Percentiles rank a stretch among this genome's conserved stretches.
These are phyloP conservation scores for Wickerhamomyces silvicola DNA, from an alignment of 805 yeast species.

Conservation along the genomic window DNA sequence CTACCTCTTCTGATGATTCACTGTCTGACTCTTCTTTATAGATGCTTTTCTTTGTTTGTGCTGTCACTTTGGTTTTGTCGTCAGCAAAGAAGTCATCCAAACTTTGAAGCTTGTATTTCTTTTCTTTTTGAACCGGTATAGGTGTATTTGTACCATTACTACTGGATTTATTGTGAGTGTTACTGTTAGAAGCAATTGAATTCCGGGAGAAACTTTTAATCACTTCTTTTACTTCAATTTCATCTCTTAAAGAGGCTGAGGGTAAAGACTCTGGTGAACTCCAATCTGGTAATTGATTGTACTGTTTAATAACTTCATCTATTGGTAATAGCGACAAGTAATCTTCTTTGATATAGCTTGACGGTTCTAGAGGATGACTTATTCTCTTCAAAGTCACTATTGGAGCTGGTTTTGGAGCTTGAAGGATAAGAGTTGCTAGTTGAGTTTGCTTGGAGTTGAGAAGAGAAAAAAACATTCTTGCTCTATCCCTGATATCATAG, in stretches of 20 bases:
- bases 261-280: constrained; percentile 27
- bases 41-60: constrained; percentile 10
- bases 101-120: constrained; percentile 59
- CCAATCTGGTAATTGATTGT: constrained; percentile 39
- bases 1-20: no score
- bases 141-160: constrained; percentile 4
- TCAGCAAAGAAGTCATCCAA: constrained; percentile 80
- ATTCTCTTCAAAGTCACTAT: constrained; percentile 18
- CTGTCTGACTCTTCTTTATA: constrained; percentile 12
- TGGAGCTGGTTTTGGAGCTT: constrained; percentile 72
- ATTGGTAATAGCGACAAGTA: constrained; percentile 15
- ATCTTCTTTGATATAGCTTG: no score
- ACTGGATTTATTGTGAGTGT: no score
- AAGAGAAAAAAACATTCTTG: constrained; percentile 64
- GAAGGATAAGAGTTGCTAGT: constrained; percentile 62
- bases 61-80: constrained; percentile 23
- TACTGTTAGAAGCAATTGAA: constrained; percentile 20
- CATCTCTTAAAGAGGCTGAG: constrained; percentile 30
- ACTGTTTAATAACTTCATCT: constrained; percentile 18
- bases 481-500: constrained; percentile 78
- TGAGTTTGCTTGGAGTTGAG: constrained; percentile 47
- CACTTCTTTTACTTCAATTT: constrained; percentile 34
- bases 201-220: constrained; percentile 23
- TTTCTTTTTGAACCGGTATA: constrained; percentile 16
- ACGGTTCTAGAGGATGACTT: no score